Evolutionary conservation across 169 alveolate genomes (phyloP).

Genomic region (Besnoitia besnoiti): DNA sequence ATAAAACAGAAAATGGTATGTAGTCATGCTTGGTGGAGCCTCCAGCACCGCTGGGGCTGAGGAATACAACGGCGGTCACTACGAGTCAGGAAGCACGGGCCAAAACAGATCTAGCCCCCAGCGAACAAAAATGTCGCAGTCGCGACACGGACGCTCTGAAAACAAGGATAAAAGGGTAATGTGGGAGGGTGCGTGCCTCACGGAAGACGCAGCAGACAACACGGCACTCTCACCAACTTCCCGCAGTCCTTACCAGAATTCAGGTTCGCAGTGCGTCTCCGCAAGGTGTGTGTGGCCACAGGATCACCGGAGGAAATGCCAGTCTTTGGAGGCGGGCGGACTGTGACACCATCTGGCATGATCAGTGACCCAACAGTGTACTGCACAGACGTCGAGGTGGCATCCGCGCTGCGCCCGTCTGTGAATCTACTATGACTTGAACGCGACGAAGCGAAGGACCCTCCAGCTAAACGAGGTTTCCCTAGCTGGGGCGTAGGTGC

Average conservation of each 20-base stretch:
- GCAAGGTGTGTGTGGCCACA: slow-evolving; percentile 13
- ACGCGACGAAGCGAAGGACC: neutral
- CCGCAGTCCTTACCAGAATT: neutral
- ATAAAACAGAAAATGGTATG: too few species aligned
- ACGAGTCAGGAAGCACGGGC: too few species aligned
- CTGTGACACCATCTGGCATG: slow-evolving; percentile 45
- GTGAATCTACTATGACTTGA: neutral
- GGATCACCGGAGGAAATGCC: slow-evolving; percentile 55
- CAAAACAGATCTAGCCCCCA: too few species aligned
- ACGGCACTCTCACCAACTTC: too few species aligned
- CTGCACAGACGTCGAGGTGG: neutral
- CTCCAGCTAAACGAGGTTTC: neutral
- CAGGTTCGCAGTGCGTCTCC: neutral
- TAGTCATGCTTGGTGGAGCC: too few species aligned
- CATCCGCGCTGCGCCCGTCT: neutral
- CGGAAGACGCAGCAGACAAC: too few species aligned
- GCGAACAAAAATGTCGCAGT: too few species aligned
- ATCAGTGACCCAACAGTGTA: neutral
- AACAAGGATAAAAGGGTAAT: too few species aligned
- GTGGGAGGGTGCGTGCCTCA: too few species aligned
- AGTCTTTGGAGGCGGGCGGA: slow-evolving; percentile 26
- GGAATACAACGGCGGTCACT: too few species aligned
- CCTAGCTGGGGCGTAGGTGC: slow-evolving; percentile 30
- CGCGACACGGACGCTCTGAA: too few species aligned
- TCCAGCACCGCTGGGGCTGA: too few species aligned